Percentiles rank a stretch among this genome's conserved stretches.
These are phyloP conservation scores for Lobosporangium transversale DNA, from an alignment of 192 early-diverging fungal genomes.

Conservation along the genomic window DNA sequence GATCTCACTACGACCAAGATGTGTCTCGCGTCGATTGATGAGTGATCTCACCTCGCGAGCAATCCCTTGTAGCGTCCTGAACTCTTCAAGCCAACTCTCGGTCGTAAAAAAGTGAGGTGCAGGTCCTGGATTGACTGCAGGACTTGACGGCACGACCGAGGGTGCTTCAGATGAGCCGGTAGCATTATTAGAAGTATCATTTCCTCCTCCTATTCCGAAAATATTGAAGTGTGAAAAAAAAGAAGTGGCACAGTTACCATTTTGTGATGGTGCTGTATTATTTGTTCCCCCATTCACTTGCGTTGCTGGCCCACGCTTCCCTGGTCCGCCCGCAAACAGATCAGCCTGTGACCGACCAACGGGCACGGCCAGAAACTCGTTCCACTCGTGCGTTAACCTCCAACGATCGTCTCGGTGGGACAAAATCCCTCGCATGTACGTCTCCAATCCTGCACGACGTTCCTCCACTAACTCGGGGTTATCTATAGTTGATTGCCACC, in stretches of 20 bases:
- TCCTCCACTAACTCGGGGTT: slow-evolving; percentile 76
- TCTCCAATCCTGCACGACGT: slow-evolving; percentile 79
- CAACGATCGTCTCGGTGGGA: slow-evolving; percentile 78
- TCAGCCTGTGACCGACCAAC: slow-evolving; percentile 53
- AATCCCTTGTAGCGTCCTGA: slow-evolving; percentile 65
- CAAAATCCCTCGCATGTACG: slow-evolving; percentile 80
- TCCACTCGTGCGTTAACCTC: slow-evolving; percentile 76
- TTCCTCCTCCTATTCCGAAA: slow-evolving; percentile 43
- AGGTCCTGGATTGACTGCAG: slow-evolving; percentile 15
- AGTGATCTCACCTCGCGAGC: slow-evolving; percentile 79
- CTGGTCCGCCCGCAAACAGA: slow-evolving; percentile 26
- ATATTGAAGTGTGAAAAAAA: slow-evolving; percentile 46
- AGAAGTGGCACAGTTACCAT: slow-evolving; percentile 11
- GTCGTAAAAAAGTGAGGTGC: slow-evolving; percentile 63
- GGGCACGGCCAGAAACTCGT: slow-evolving; percentile 78
- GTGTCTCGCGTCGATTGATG: slow-evolving; percentile 78
- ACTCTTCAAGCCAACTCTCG: slow-evolving; percentile 86
- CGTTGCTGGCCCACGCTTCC: not conserved
- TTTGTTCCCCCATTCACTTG: too few species aligned
- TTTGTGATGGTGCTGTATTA: slow-evolving; percentile 20
- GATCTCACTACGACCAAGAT: slow-evolving; percentile 77
- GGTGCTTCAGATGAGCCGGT: not conserved
- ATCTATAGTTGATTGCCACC: slow-evolving; percentile 67
- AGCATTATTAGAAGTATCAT: not conserved
- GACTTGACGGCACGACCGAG: not conserved